phyloP scores from a whole-genome alignment of 169 alveolate species.

The Perkinsus marinus region DNA sequence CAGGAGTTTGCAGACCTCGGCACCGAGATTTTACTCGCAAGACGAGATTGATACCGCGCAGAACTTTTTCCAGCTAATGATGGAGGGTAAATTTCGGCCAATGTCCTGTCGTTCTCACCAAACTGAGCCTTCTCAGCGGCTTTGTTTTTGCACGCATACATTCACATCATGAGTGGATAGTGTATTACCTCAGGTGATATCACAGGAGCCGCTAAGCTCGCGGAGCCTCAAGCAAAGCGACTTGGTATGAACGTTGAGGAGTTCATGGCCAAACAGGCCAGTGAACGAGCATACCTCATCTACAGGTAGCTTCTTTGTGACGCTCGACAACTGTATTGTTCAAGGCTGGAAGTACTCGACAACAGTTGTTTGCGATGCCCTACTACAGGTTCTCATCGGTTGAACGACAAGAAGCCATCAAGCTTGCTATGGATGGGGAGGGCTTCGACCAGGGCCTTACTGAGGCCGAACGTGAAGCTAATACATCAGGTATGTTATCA shows the following conservation, averaged over 20 bases:
- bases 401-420: background rate
- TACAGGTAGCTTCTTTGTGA: too few relatives aligned
- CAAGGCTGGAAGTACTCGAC: too few relatives aligned
- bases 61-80: background rate
- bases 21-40: background rate
- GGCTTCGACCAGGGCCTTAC: background rate
- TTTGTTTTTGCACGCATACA: too few relatives aligned
- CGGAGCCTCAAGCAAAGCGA: background rate
- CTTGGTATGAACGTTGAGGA: background rate
- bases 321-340: too few relatives aligned
- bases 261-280: background rate
- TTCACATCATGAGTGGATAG: too few relatives aligned
- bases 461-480: background rate
- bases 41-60: background rate
- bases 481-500: background rate
- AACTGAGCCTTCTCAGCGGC: too few relatives aligned
- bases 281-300: background rate
- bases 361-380: too few relatives aligned
- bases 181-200: background rate
- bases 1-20: background rate
- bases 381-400: background rate
- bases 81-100: too few relatives aligned
- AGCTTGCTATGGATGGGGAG: background rate
- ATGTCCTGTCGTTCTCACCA: too few relatives aligned
- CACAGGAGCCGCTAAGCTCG: background rate